Base-by-base conservation (phyloP, 805 yeast genomes). In the Pichia heedii region DNA sequence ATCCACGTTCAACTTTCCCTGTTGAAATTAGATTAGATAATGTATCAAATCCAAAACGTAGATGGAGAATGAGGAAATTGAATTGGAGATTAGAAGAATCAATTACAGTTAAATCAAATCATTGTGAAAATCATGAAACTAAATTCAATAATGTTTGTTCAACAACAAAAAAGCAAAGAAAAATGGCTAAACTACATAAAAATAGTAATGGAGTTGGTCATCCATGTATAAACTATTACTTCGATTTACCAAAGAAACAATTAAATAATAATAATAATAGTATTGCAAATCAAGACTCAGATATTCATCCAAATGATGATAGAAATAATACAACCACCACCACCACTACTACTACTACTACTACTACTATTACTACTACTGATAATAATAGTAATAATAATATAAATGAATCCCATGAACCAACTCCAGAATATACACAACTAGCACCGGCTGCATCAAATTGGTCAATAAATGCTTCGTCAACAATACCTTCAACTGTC, bases 51-150 rank as follows among this genome's bases (percentile, higher is more conserved):
- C 67, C 69, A 12, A 80, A 74, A 45, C 61, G 76, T 44, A 70
- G 96, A 50, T 93, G 98, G 98, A 74, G 95, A 62, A 81, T 93
- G 89, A 71, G 96, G 39, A 85, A 87, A 57, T 63, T 93, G 35
- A 73, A 73, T 45, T 93, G 97, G 97, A 73, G 86, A 55, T 74
- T 93, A 15, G 96, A 90, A 56, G 97, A 93, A 58, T 73, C 71
- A 39, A 73, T 81, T n/a, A 76, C 79, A 54, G 69, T 86, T 16
- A 70, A 73, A 49, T 73, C 77, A 2, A 58, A 65, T 51, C 65
- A 79, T 26, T 88, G 96, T 63, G 59, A 63, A 9, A 57, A 63
- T 30, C 95, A 86, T 58, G 60, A 60, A 34, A 49, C 62, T 11
- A 80, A 80, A 53, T 63, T 79, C 40, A 65, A 66, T 40, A 56